Percentiles rank a stretch among this genome's conserved stretches.
phyloP scores from a whole-genome alignment of 768 basidiomycete species.

The Filobasidium floriforme region DNA sequence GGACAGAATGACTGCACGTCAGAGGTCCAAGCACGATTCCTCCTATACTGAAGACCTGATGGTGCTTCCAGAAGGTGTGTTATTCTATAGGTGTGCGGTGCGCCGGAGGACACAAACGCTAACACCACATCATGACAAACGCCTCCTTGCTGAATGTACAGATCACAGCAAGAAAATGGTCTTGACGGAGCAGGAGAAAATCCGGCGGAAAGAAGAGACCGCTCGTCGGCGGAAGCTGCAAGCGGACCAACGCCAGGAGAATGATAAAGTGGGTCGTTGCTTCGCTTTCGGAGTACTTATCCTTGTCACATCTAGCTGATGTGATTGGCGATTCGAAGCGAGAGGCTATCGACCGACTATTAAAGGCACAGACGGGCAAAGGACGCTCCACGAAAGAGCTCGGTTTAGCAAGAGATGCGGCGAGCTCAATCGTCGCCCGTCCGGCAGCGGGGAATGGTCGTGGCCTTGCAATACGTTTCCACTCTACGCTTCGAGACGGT shows the following conservation, averaged over 20 bases:
- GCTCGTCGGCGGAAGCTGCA: conserved; percentile 41
- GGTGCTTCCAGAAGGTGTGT: conserved; percentile 36
- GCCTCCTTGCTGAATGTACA: background rate
- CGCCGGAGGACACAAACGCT: too few species aligned
- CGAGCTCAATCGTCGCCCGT: conserved; percentile 9
- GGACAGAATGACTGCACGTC: conserved; percentile 36
- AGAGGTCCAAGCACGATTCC: conserved; percentile 37
- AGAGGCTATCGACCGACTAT: conserved; percentile 43
- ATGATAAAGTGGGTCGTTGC: conserved; percentile 37
- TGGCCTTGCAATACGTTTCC: too few species aligned
- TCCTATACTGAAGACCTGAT: conserved; percentile 35
- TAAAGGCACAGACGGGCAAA: conserved; percentile 41
- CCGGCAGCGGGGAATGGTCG: too few species aligned
- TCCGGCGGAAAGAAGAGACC: conserved; percentile 38
- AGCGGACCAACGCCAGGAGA: conserved; percentile 41
- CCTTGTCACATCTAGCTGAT: too few species aligned
- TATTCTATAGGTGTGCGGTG: too few species aligned
- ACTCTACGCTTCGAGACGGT: too few species aligned
- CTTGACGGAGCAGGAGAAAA: conserved; percentile 40
- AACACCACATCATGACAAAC: background rate
- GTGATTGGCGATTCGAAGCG: conserved; percentile 25
- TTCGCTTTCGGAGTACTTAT: background rate
- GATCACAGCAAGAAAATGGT: conserved; percentile 30
- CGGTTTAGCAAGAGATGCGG: conserved; percentile 13
- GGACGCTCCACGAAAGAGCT: conserved; percentile 30